Percentiles rank a stretch among this genome's conserved stretches.
Evolutionary conservation across 2,329 filamentous ascomycete genomes (phyloP).

Genomic region (Arthrocladium fulminans): DNA sequence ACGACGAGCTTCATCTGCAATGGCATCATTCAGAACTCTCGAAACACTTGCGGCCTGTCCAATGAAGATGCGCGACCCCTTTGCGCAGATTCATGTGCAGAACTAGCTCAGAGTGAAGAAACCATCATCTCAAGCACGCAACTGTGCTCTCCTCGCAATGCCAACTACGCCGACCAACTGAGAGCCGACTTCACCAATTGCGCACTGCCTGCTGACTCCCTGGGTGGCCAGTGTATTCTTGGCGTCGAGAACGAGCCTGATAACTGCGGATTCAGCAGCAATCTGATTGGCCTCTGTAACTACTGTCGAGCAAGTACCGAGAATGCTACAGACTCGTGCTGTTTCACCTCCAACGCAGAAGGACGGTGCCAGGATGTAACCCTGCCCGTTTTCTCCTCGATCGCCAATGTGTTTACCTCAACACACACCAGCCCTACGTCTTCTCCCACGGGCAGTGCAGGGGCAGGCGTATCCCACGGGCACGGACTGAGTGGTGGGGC

Average conservation of each 20-base stretch:
- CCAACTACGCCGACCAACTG: conserved; percentile 64
- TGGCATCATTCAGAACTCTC: conserved; percentile 83
- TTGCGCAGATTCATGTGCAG: conserved; percentile 81
- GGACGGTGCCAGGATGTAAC: conserved; percentile 64
- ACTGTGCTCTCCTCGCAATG: conserved; percentile 60
- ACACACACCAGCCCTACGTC: conserved; percentile 53
- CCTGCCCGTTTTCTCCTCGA: conserved; percentile 60
- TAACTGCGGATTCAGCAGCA: conserved; percentile 76
- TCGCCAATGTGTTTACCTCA: conserved; percentile 54
- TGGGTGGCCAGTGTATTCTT: conserved; percentile 65
- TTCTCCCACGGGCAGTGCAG: conserved; percentile 55
- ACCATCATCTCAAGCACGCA: conserved; percentile 65
- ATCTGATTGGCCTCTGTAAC: conserved; percentile 66
- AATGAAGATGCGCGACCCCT: conserved; percentile 60
- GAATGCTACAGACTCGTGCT: conserved; percentile 94
- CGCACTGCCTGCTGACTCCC: conserved; percentile 67
- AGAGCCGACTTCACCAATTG: conserved; percentile 89
- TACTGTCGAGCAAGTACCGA: conserved; percentile 76
- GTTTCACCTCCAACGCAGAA: conserved; percentile 70
- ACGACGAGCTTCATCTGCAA: conserved; percentile 90
- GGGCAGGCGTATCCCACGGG: conserved; percentile 36
- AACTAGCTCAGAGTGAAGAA: conserved; percentile 82
- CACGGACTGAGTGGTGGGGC: conserved; percentile 67
- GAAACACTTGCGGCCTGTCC: conserved; percentile 57
- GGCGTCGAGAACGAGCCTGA: conserved; percentile 71